Percentiles rank a stretch among this genome's conserved stretches.
These are phyloP conservation scores for Penicillium psychrofluorescens DNA, from an alignment of 495 filamentous ascomycete genomes.

Conservation along the genomic window DNA sequence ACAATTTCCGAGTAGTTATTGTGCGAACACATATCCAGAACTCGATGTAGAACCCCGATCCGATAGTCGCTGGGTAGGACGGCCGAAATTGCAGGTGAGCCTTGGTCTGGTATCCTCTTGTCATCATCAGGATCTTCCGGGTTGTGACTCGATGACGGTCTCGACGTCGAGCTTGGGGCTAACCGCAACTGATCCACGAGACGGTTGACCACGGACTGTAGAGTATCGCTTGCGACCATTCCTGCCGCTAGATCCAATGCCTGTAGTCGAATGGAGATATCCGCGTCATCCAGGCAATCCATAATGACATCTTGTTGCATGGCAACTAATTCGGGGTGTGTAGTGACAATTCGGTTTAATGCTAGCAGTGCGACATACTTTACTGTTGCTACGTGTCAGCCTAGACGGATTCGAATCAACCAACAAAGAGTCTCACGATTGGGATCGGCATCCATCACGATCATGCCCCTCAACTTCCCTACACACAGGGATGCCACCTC, in stretches of 20 bases:
- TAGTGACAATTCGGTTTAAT: constrained; percentile 85
- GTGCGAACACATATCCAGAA: constrained; percentile 85
- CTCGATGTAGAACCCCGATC: constrained; percentile 65
- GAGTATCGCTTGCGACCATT: constrained; percentile 81
- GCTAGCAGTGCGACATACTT: constrained; percentile 96
- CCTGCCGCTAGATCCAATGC: constrained; percentile 84
- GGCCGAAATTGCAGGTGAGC: constrained; percentile 7
- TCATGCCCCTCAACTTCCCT: constrained; percentile 86
- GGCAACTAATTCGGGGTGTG: constrained; percentile 79
- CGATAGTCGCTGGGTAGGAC: constrained; percentile 74
- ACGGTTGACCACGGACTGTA: constrained; percentile 76
- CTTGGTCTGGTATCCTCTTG: too few species aligned
- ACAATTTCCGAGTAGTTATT: constrained; percentile 76
- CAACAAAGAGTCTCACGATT: constrained; percentile 55
- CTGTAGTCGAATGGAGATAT: constrained; percentile 92
- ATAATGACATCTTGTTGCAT: constrained; percentile 93
- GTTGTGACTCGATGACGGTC: background rate
- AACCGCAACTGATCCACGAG: constrained; percentile 71
- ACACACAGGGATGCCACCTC: constrained; percentile 94
- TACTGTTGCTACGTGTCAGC: constrained; percentile 41
- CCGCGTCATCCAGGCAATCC: constrained; percentile 87
- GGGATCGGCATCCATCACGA: constrained; percentile 83
- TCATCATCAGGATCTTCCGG: background rate
- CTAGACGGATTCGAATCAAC: background rate
- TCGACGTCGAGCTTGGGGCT: constrained; percentile 20